Percentiles rank a stretch among this genome's conserved stretches.
Evolutionary conservation across 139 green algal species (phyloP).

Genomic region (Chara braunii): DNA sequence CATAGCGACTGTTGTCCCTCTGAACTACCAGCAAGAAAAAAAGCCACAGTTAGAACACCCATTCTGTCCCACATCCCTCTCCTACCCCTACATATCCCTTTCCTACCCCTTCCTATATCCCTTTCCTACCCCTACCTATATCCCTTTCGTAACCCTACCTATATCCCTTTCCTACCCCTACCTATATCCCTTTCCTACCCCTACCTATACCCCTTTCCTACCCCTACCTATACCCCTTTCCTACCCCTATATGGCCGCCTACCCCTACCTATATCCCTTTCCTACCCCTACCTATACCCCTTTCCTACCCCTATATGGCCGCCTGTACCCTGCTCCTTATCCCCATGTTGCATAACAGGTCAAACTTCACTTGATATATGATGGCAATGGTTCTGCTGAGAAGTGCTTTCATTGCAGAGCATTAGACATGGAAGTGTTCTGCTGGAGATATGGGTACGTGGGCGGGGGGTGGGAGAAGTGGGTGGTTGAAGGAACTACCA

Average conservation of each 20-base stretch:
- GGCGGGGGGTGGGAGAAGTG: no score
- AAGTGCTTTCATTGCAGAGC: no score
- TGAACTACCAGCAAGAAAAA: no score
- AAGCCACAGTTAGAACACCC: no score
- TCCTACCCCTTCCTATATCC: neutral
- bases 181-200: neutral
- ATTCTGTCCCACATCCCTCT: neutral
- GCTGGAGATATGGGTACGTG: no score
- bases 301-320: neutral
- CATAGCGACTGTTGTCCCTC: no score
- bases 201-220: neutral
- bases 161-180: neutral
- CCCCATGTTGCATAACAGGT: no score
- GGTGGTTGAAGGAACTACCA: no score
- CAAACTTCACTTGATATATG: no score
- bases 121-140: neutral
- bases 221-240: neutral
- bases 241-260: neutral
- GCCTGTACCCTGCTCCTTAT: neutral
- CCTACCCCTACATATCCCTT: neutral
- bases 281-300: slow-evolving; percentile 1
- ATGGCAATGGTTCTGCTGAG: no score
- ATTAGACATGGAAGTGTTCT: no score
- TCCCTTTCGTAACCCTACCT: neutral
- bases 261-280: neutral